A percentile compares a stretch with the other conserved stretches of the same genome.
Conservation (phyloP, 2,329 filamentous ascomycete genomes). For the Aspergillus sp. region DNA sequence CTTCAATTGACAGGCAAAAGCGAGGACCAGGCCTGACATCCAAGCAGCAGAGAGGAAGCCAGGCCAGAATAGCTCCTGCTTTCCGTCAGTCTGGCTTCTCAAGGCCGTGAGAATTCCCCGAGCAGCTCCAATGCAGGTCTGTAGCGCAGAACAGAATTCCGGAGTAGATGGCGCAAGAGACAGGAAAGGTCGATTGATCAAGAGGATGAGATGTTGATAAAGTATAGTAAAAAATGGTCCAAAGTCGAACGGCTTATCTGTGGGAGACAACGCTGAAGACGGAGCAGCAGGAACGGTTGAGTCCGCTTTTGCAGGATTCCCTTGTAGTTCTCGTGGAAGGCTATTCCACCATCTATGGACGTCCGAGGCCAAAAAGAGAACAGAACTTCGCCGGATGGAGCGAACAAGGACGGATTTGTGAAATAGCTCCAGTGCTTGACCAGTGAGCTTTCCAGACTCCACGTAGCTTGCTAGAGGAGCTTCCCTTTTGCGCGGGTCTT, state of each 20-base stretch:
- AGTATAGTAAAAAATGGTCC: slow-evolving; percentile 37
- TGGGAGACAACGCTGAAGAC: neutral
- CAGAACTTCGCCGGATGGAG: slow-evolving; percentile 31
- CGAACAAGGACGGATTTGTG: slow-evolving; percentile 38
- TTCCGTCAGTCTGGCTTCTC: slow-evolving; percentile 23
- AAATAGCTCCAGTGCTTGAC: slow-evolving; percentile 35
- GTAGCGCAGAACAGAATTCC: slow-evolving; percentile 35
- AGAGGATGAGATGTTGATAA: slow-evolving; percentile 35
- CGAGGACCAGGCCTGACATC: slow-evolving; percentile 37
- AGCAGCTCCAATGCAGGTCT: slow-evolving; percentile 36
- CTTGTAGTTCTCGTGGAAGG: slow-evolving; percentile 25
- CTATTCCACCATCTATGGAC: slow-evolving; percentile 40
- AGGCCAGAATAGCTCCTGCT: slow-evolving; percentile 34
- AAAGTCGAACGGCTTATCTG: slow-evolving; percentile 23
- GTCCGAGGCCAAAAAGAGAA: slow-evolving; percentile 33
- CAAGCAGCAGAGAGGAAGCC: slow-evolving; percentile 35
- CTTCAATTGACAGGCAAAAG: slow-evolving; percentile 35
- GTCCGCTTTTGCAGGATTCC: slow-evolving; percentile 3
- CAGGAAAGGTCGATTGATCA: slow-evolving; percentile 35
- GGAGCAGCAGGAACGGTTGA: neutral
- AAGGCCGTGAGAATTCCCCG: slow-evolving; percentile 33
- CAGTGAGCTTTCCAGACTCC: slow-evolving; percentile 33
- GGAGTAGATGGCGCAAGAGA: slow-evolving; percentile 32
- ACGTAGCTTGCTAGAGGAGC: slow-evolving; percentile 33
- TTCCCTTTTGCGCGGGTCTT: slow-evolving; percentile 21